Evolutionary conservation across 2,329 filamentous ascomycete genomes (phyloP).

Genomic region (Pyrenochaeta sp.): DNA sequence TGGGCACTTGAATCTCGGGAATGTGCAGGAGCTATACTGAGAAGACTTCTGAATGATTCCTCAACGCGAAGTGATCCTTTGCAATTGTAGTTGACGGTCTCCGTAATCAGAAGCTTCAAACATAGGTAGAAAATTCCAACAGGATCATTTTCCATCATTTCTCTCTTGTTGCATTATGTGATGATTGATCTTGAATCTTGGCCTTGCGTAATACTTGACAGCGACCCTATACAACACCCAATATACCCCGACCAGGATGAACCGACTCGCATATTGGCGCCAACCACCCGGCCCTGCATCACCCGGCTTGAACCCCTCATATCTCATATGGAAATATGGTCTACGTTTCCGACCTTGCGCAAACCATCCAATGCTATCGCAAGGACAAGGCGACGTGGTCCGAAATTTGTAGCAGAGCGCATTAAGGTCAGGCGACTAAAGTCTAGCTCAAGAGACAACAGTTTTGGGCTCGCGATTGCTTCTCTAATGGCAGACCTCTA

Average conservation of each 20-base stretch:
- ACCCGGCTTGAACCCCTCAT: slow-evolving; percentile 2
- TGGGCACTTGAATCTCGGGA: no score
- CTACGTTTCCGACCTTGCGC: background rate
- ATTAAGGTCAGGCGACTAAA: background rate
- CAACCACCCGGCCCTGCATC: slow-evolving; percentile 2
- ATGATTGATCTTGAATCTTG: background rate
- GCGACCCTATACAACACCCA: background rate
- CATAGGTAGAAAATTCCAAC: no score
- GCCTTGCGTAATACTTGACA: background rate
- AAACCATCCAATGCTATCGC: background rate
- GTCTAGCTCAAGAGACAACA: background rate
- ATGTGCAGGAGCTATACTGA: no score
- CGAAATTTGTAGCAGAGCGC: background rate
- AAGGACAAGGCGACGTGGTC: background rate
- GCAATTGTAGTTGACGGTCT: no score
- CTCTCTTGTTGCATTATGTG: no score
- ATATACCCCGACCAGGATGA: slow-evolving; percentile 5
- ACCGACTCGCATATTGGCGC: slow-evolving; percentile 5
- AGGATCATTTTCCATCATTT: no score
- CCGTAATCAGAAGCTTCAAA: no score
- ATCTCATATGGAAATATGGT: slow-evolving; percentile 2
- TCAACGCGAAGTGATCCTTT: no score
- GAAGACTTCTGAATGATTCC: no score
- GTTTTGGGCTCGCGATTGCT: background rate
- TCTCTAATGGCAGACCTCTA: no score